phyloP scores from a whole-genome alignment of 257 asterid genomes.

The Rubia yunnanensis region DNA sequence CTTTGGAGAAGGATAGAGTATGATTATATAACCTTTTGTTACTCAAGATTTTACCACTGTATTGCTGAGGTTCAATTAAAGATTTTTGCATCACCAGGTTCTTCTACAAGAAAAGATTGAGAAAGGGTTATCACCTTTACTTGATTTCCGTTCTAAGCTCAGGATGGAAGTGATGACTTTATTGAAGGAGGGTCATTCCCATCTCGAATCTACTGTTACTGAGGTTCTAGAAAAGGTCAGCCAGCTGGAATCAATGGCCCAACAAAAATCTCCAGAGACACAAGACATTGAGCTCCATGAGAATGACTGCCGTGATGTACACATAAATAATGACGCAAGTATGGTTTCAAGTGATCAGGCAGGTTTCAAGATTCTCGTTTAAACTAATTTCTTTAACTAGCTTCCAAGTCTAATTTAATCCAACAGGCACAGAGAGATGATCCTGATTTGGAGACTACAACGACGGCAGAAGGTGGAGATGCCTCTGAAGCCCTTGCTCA shows the following conservation, averaged over 20 bases:
- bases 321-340: conserved; percentile 38
- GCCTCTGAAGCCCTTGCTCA: conserved; percentile 57
- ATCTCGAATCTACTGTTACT: conserved; percentile 44
- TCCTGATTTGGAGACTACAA: conserved; percentile 25
- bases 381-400: not conserved
- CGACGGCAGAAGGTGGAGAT: conserved; percentile 33
- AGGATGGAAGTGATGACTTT: conserved; percentile 35
- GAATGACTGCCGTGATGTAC: conserved; percentile 73
- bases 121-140: conserved; percentile 49
- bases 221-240: conserved; percentile 53
- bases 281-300: conserved; percentile 35
- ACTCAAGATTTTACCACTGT: conserved; percentile 9
- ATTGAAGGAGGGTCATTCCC: conserved; percentile 68
- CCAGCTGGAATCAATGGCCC: conserved; percentile 38
- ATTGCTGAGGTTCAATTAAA: conserved; percentile 16
- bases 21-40: conserved; percentile 11
- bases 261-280: conserved; percentile 26
- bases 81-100: conserved; percentile 30
- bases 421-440: conserved; percentile 35
- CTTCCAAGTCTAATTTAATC: conserved; percentile 8
- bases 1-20: conserved; percentile 66
- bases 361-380: conserved; percentile 10
- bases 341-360: conserved; percentile 41
- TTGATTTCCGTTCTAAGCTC: conserved; percentile 40
- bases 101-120: conserved; percentile 45